Conservation (phyloP, 331 rosid species). For the Rhamnella rubrinervis region DNA sequence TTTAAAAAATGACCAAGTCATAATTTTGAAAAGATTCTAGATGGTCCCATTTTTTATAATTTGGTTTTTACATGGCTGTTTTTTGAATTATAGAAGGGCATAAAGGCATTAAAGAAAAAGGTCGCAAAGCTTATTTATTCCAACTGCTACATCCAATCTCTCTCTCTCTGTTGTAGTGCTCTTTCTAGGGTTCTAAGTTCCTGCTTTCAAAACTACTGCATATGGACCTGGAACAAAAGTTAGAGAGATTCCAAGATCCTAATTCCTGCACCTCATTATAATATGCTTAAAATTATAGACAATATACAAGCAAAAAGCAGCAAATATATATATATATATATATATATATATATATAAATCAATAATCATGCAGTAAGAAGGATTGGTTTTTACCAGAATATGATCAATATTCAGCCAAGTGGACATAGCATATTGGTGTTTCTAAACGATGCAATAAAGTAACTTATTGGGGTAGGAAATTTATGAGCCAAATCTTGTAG, state of each 20-base stretch:
- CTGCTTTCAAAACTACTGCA: conserved; percentile 19
- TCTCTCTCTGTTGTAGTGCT: conserved; percentile 6
- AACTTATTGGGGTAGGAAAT: background rate
- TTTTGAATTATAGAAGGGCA: conserved; percentile 6
- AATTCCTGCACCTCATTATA: conserved; percentile 7
- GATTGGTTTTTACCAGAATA: conserved; percentile 1
- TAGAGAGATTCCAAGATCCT: conserved; percentile 29
- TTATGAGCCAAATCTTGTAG: background rate
- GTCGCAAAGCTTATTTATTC: conserved; percentile 31
- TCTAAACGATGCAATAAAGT: background rate
- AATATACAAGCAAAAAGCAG: background rate
- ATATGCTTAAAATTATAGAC: background rate
- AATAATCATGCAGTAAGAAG: too few species aligned
- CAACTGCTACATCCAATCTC: conserved; percentile 14
- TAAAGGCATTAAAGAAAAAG: conserved; percentile 15
- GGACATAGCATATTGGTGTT: background rate
- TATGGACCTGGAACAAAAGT: conserved; percentile 17
- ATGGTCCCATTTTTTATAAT: too few species aligned
- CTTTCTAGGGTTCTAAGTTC: conserved; percentile 34
- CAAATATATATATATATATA: background rate
- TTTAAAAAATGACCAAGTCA: too few species aligned
- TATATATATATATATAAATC: too few species aligned
- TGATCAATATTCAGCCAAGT: too few species aligned
- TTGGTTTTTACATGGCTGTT: too few species aligned
- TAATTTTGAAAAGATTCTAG: too few species aligned